phyloP scores from a whole-genome alignment of 306 rosid species.

The Cucurbita maxima region DNA sequence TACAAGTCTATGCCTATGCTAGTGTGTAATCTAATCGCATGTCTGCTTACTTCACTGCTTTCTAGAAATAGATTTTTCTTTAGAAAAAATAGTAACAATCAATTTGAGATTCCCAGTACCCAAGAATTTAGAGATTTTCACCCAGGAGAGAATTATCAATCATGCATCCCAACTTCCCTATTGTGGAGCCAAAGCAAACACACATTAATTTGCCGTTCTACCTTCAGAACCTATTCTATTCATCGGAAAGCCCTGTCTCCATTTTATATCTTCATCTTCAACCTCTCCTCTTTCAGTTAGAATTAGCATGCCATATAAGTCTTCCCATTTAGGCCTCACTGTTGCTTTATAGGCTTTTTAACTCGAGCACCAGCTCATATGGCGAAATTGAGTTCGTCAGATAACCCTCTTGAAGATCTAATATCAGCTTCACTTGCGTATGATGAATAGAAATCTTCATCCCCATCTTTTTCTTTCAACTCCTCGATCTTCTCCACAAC shows the following conservation, averaged over 20 bases:
- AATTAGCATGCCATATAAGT: neutral
- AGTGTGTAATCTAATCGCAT: neutral
- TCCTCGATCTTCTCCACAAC: constrained; percentile 49
- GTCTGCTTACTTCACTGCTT: neutral
- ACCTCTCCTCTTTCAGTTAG: neutral
- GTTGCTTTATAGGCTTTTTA: neutral
- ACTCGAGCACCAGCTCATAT: neutral
- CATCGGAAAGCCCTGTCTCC: neutral
- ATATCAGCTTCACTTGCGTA: constrained; percentile 28
- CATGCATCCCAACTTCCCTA: constrained; percentile 2
- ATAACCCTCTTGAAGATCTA: constrained; percentile 11
- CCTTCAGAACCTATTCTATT: constrained; percentile 3
- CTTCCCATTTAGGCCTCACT: neutral
- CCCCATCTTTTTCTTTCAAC: constrained; percentile 28
- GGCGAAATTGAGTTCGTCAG: constrained; percentile 16
- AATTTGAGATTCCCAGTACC: neutral
- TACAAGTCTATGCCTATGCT: neutral
- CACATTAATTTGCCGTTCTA: neutral
- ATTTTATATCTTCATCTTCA: neutral
- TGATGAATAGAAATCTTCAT: constrained; percentile 16
- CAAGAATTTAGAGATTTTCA: neutral
- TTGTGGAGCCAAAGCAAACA: neutral
- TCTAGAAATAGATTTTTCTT: neutral
- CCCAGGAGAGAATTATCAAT: neutral
- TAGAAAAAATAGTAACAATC: neutral